Evolutionary conservation across 345 rosid genomes (phyloP).

Genomic region (Citrus hindsii): DNA sequence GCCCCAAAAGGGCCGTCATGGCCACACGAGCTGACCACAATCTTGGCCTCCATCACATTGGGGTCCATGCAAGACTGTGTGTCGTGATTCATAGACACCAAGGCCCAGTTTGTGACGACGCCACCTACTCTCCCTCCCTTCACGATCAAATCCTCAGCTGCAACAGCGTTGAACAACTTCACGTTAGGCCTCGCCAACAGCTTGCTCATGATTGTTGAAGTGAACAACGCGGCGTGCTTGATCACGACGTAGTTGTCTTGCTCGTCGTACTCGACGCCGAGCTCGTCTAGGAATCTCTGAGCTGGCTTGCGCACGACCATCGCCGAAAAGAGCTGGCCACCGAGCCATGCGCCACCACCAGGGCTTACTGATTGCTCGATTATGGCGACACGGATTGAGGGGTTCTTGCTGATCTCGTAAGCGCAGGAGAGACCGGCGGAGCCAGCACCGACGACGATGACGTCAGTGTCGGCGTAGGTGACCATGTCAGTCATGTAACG

Average conservation of each 20-base stretch:
- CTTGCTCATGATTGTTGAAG: constrained; percentile 45
- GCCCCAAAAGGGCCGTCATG: constrained; percentile 45
- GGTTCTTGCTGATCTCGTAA: constrained; percentile 45
- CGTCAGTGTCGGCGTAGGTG: constrained; percentile 34
- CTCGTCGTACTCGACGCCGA: constrained; percentile 34
- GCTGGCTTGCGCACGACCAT: constrained; percentile 25
- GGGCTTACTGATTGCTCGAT: constrained; percentile 59
- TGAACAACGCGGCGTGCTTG: constrained; percentile 43
- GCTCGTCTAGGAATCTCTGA: constrained; percentile 25
- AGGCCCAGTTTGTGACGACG: constrained; percentile 40
- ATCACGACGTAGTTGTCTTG: constrained; percentile 34
- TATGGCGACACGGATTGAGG: constrained; percentile 20
- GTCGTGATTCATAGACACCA: constrained; percentile 41
- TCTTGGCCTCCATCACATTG: constrained; percentile 42
- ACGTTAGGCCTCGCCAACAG: constrained; percentile 39
- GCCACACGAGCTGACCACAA: constrained; percentile 43
- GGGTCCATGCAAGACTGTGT: constrained; percentile 43
- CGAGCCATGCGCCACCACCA: constrained; percentile 66
- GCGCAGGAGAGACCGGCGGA: constrained; percentile 41
- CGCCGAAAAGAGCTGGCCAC: constrained; percentile 59
- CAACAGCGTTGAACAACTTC: constrained; percentile 43
- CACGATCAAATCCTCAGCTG: constrained; percentile 38
- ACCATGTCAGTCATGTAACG: constrained; percentile 44
- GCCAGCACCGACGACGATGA: constrained; percentile 36
- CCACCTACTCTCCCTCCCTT: constrained; percentile 31